These are phyloP conservation scores for Sporodiniella umbellata DNA, from an alignment of 371 early-diverging fungal species.

Conservation along the genomic window DNA sequence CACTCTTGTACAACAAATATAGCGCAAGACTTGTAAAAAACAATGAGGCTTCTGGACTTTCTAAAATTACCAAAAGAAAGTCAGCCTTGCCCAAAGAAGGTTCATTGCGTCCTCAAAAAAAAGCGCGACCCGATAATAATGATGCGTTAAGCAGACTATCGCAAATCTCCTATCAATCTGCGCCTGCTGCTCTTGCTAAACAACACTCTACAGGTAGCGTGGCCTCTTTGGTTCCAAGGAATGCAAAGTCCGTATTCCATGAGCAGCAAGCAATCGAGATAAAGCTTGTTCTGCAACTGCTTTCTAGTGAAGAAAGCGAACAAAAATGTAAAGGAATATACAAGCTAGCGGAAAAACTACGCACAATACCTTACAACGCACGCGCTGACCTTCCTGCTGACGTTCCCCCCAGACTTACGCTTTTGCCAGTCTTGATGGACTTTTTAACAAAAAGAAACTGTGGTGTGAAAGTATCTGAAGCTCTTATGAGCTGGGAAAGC, in stretches of 20 bases:
- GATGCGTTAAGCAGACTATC: conserved; percentile 8
- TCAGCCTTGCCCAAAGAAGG: too few relatives aligned
- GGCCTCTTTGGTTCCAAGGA: not conserved
- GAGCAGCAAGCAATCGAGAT: conserved; percentile 4
- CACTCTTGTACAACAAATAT: too few relatives aligned
- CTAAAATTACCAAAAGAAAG: too few relatives aligned
- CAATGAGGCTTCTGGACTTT: too few relatives aligned
- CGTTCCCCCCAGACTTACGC: conserved; percentile 19
- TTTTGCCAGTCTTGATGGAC: conserved; percentile 17
- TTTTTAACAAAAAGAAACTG: conserved; percentile 6
- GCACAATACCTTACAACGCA: not conserved
- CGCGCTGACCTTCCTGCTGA: conserved; percentile 10
- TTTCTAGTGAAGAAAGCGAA: conserved; percentile 10
- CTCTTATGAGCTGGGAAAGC: conserved; percentile 36
- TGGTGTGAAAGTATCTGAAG: conserved; percentile 10
- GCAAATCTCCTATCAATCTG: conserved; percentile 4
- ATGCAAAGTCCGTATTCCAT: conserved; percentile 10
- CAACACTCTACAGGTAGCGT: not conserved
- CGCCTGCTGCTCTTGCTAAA: not conserved
- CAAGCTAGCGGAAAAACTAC: conserved; percentile 8
- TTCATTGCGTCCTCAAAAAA: too few relatives aligned
- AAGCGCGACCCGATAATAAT: too few relatives aligned
- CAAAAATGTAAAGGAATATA: conserved; percentile 17
- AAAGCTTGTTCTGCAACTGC: conserved; percentile 12
- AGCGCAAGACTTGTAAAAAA: too few relatives aligned